Evolutionary conservation across 768 basidiomycete genomes (phyloP), one percentile per base, ranked within the genome.

Genomic region (Tricholoma terreum): DNA sequence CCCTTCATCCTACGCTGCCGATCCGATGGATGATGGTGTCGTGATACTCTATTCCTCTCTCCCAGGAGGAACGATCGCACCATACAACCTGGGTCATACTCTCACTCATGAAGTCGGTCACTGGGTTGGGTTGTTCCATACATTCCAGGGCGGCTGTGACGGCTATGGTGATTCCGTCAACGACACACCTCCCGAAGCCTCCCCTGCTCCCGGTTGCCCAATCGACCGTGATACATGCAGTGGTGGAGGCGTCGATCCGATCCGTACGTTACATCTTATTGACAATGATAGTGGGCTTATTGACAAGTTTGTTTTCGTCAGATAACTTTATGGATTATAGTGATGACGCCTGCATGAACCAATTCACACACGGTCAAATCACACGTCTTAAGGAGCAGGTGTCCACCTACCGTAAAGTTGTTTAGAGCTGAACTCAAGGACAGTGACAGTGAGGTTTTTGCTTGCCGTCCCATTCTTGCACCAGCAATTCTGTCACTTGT

Each of bases 91-190:
- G 31, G 76, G 76, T 12, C 71, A 74, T 69, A 84, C 79, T 43
- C 62, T 80, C 58, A 81, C 77, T 11, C 84, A 85, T 64, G 84
- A 85, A 67, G 77, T 75, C 49, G 81, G 83, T n/a, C 82, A 84
- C 70, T 85, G 83, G 82, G 71, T 82, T 56, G 83, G 83, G 24
- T 74, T 84, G 24, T 83, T 76, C 69, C 82, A 84, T 70, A 82
- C 82, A 22, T 84, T 83, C 78, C 78, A 84, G 64, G 79, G 80
- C 36, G 78, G 79, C 22, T 81, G 76, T 70, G 50, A 56, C 14
- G 61, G 57, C 61, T 45, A 70, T 31, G 80, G 79, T 27, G 80
- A 82, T 63, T 58, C 51, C 21, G 79, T 83, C 56, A 62, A 62
- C 12, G 80, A 81, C 61, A 82, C 79, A 2, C 81, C 80, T 12